Percentiles rank a stretch among this genome's conserved stretches.
Evolutionary conservation across 495 filamentous ascomycete species (phyloP).

Genomic region (Trichoderma reesei): DNA sequence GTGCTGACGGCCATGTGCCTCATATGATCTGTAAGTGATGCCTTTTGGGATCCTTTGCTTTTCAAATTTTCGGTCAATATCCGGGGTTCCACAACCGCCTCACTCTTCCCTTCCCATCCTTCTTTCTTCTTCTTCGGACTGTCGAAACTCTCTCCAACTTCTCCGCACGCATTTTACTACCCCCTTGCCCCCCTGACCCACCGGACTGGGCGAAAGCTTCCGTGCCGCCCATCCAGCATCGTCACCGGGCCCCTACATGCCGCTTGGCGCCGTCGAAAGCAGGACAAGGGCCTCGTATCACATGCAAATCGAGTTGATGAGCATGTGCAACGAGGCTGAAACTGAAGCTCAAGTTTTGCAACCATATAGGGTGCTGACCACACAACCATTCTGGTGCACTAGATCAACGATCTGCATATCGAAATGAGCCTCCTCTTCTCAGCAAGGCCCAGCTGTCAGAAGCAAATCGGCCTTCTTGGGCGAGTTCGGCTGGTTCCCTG

Average conservation of each 20-base stretch:
- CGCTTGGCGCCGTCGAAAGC: neutral
- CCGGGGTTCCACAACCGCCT: neutral
- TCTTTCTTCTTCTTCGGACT: no score
- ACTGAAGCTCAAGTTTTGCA: neutral
- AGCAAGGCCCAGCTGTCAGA: slow-evolving; percentile 13
- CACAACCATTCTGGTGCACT: slow-evolving; percentile 13
- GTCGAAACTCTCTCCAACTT: neutral
- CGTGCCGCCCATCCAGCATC: slow-evolving; percentile 1
- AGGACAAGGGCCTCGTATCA: slow-evolving; percentile 11
- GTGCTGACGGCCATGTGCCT: slow-evolving; percentile 40
- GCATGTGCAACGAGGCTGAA: neutral
- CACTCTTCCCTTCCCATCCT: no score
- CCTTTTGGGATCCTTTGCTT: neutral
- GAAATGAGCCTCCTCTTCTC: slow-evolving; percentile 19
- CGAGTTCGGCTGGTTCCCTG: slow-evolving; percentile 17
- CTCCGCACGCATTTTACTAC: slow-evolving; percentile 2
- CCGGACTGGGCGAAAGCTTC: neutral
- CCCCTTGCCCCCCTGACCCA: slow-evolving; percentile 6
- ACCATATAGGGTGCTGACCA: slow-evolving; percentile 13
- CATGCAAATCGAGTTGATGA: slow-evolving; percentile 14
- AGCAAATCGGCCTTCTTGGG: slow-evolving; percentile 13
- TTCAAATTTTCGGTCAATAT: neutral
- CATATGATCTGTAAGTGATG: slow-evolving; percentile 49
- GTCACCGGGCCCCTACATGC: neutral
- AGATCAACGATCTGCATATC: slow-evolving; percentile 27